These are phyloP conservation scores for Liriodendron chinense DNA, from an alignment of 164 flowering plant species.

Conservation along the genomic window DNA sequence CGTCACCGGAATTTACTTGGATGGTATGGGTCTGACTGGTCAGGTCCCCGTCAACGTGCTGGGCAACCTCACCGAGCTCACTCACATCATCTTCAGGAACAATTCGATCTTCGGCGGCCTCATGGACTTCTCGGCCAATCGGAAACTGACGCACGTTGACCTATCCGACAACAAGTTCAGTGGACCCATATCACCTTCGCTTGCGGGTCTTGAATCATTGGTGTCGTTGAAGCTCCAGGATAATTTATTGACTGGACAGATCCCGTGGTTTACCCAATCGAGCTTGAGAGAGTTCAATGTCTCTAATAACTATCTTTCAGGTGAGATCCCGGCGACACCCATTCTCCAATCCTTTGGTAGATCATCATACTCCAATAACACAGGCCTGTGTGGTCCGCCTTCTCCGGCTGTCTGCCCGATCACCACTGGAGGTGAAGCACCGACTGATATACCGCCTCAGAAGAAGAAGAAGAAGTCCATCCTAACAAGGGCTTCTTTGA, in stretches of 20 bases:
- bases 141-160: conserved; percentile 32
- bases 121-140: conserved; percentile 37
- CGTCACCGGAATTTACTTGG: conserved; percentile 35
- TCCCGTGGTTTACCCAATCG: conserved; percentile 38
- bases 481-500: background rate
- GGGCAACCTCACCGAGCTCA: conserved; percentile 31
- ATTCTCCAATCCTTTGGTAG: conserved; percentile 27
- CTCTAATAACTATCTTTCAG: conserved; percentile 45
- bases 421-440: background rate
- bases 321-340: conserved; percentile 35
- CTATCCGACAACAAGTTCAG: conserved; percentile 38
- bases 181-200: conserved; percentile 39
- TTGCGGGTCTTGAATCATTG: conserved; percentile 20
- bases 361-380: conserved; percentile 29
- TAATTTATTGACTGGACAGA: conserved; percentile 36
- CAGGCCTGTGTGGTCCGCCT: conserved; percentile 36
- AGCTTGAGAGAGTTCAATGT: conserved; percentile 42
- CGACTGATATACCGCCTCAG: background rate
- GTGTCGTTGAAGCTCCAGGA: conserved; percentile 41
- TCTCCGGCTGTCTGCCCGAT: conserved; percentile 11
- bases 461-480: background rate
- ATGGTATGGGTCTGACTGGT: conserved; percentile 30
- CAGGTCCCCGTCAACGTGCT: conserved; percentile 20
- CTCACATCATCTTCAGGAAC: conserved; percentile 38
- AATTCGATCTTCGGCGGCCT: conserved; percentile 36